phyloP scores from a whole-genome alignment of 2,329 filamentous ascomycete genomes.

The Blastomyces gilchristii region DNA sequence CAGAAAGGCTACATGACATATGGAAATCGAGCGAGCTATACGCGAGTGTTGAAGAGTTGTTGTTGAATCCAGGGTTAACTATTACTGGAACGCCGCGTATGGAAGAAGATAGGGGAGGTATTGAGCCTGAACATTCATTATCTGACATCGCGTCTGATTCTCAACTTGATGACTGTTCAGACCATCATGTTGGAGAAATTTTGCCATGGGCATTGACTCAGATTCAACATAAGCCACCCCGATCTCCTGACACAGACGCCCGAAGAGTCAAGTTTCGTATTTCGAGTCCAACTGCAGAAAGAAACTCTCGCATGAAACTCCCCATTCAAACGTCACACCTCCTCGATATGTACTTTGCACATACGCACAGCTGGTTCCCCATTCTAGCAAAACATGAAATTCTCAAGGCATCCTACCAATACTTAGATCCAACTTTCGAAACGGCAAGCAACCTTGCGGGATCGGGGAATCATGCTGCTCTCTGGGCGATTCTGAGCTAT shows the following conservation, averaged over 20 bases:
- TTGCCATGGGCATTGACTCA: background rate
- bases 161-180: background rate
- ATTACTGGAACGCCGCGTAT: conserved; percentile 21
- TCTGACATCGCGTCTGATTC: background rate
- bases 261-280: background rate
- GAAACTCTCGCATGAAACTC: conserved; percentile 24
- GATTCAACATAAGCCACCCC: background rate
- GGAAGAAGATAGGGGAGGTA: conserved; percentile 21
- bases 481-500: conserved; percentile 38
- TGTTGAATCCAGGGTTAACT: conserved; percentile 25
- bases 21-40: conserved; percentile 37
- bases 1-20: conserved; percentile 34
- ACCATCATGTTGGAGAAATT: background rate
- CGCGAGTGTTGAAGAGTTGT: conserved; percentile 32
- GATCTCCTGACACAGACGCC: background rate
- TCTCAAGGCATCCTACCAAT: conserved; percentile 47
- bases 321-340: conserved; percentile 44
- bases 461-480: conserved; percentile 33
- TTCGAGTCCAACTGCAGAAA: background rate
- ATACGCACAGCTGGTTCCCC: conserved; percentile 51
- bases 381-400: conserved; percentile 50
- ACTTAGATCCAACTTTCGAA: conserved; percentile 35
- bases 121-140: background rate
- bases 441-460: conserved; percentile 23
- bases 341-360: conserved; percentile 48